Base-by-base conservation (phyloP, 768 basidiomycete genomes). In the Lentinula sp. region DNA sequence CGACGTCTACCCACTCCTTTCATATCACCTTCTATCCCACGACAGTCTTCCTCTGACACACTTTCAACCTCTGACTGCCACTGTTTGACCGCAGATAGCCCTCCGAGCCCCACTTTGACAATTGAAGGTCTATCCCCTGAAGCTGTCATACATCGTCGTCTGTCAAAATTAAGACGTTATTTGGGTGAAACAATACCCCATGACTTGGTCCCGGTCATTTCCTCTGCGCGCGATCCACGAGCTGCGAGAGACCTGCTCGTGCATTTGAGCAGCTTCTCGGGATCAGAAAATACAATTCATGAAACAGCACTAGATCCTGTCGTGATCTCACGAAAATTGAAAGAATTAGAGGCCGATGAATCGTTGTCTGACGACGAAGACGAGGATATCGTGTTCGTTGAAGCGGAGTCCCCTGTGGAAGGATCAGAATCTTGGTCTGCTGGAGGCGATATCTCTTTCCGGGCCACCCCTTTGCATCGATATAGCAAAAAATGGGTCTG, bases 401-500 rank as follows among this genome's bases (percentile, higher is more conserved):
- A 50, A 36, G 58, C 18, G 6, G 49, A 42, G 32, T 42, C 49
- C 9, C 15, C 36, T 16, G 33, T 51, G 28, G 15, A 43, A 45
- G 53, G 36, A 37, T 42, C 55, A 41, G 15, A 43, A 3, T 42
- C 39, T 10, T 55, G 35, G 53, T 41, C 18, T 45, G 12, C 20
- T 10, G 55, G 28, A n/a, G 18, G 41, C 39, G 23, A 45, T 13
- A 20, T 4, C 15, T 4, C 39, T 56, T 56, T 56, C 39, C 18
- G 12, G 37, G 41, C 55, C 1, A 8, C 57, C 32, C 39, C 61
- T 2, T 59, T 65, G 15, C 67, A 61, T 33, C 66, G 66, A 18
- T 65, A 66, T 46, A 73, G 72, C 20, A 67, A 67, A 43, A 73
- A 73, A 51, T 81, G 80, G 79, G 43, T 75, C 3, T 68, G 70